Evolutionary conservation across 768 basidiomycete genomes (phyloP).

Genomic region (Chlorophyllum brunneum): DNA sequence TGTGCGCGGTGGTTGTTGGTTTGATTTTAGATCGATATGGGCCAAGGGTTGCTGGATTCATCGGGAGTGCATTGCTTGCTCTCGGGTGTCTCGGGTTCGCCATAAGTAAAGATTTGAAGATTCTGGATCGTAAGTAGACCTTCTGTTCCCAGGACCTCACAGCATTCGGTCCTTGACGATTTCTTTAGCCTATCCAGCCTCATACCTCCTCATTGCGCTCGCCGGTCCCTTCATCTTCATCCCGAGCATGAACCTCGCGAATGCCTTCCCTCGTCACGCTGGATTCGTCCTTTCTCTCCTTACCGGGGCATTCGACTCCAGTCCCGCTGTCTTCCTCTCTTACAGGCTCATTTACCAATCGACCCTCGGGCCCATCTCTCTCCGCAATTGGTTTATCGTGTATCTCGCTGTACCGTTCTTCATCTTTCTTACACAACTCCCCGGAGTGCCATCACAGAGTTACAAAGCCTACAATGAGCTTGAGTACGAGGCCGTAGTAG

Average conservation of each 20-base stretch:
- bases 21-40: conserved; percentile 1
- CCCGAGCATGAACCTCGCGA: conserved; percentile 1
- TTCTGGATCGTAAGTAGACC: conserved; percentile 6
- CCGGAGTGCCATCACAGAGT: neutral
- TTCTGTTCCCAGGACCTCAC: too few species aligned
- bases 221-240: conserved; percentile 7
- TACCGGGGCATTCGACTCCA: conserved; percentile 6
- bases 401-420: neutral
- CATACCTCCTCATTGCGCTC: conserved; percentile 4
- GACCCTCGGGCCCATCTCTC: neutral
- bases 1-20: conserved; percentile 3
- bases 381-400: conserved; percentile 1
- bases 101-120: neutral
- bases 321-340: conserved; percentile 6
- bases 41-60: neutral
- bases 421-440: neutral
- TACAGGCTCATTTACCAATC: conserved; percentile 5
- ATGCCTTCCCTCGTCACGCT: conserved; percentile 6
- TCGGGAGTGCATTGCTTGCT: neutral
- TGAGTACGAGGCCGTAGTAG: neutral
- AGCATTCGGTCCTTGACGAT: neutral
- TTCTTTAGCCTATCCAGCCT: neutral
- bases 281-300: neutral
- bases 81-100: conserved; percentile 1
- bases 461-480: neutral